phyloP scores from a whole-genome alignment of 257 asterid genomes.

The Capsicum rhomboideum region DNA sequence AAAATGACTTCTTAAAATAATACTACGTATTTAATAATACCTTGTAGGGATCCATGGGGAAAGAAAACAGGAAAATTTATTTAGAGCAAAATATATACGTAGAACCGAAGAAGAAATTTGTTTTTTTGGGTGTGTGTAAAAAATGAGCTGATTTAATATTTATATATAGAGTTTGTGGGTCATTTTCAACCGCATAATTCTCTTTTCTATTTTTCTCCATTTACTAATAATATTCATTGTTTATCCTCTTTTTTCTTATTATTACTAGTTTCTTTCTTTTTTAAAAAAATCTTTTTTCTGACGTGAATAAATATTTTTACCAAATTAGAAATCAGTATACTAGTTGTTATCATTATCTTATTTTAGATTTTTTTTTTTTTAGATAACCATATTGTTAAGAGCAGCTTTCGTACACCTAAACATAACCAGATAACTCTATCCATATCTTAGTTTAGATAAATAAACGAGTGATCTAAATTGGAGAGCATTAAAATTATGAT shows the following conservation, averaged over 20 bases:
- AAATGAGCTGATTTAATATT: background rate
- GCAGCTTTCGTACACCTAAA: no score
- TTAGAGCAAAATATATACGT: background rate
- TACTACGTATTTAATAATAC: no score
- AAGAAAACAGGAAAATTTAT: background rate
- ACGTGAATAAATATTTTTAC: background rate
- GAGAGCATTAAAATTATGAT: no score
- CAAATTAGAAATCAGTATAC: background rate
- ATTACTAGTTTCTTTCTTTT: no score
- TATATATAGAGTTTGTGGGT: conserved; percentile 9
- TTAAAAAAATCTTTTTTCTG: no score
- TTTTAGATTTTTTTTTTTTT: no score
- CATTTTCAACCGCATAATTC: background rate
- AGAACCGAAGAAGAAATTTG: background rate
- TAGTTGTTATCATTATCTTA: background rate
- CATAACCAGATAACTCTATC: no score
- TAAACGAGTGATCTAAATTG: no score
- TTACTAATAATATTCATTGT: background rate
- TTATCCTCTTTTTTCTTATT: background rate
- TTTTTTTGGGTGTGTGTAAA: background rate
- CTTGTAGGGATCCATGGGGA: conserved; percentile 70
- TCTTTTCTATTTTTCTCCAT: conserved; percentile 11
- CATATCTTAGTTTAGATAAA: no score
- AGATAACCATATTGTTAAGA: no score
- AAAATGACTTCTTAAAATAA: no score